Evolutionary conservation across 2,329 filamentous ascomycete genomes (phyloP).

Genomic region (Penicillium sp.): DNA sequence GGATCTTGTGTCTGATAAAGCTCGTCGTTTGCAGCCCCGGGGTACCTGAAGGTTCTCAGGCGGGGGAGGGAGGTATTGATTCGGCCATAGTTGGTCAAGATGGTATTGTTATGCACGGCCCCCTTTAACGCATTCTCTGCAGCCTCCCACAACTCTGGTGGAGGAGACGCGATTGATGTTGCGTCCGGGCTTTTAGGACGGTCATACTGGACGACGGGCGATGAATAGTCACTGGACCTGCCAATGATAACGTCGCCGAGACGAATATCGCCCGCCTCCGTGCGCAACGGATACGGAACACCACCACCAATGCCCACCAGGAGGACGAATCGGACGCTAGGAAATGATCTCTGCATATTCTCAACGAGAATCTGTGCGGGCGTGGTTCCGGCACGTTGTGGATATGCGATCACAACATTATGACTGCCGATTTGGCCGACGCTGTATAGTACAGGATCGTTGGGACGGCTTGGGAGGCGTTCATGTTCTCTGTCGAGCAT

Average conservation of each 20-base stretch:
- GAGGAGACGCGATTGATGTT: too few species aligned
- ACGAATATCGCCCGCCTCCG: not conserved
- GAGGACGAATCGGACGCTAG: not conserved
- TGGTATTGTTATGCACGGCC: too few species aligned
- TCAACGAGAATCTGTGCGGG: not conserved
- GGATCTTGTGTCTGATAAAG: too few species aligned
- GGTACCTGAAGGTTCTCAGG: too few species aligned
- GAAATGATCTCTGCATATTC: not conserved
- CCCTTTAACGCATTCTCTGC: too few species aligned
- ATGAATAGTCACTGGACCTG: not conserved
- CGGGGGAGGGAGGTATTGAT: too few species aligned
- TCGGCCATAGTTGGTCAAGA: too few species aligned
- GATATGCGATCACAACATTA: slow-evolving; percentile 2
- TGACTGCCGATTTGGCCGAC: not conserved
- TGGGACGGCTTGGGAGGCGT: not conserved
- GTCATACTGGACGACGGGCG: not conserved
- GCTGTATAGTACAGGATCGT: not conserved
- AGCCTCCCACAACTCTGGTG: too few species aligned
- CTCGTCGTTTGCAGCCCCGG: too few species aligned
- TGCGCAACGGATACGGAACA: not conserved
- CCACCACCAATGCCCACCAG: slow-evolving; percentile 1
- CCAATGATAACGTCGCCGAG: not conserved
- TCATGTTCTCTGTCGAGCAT: slow-evolving; percentile 8
- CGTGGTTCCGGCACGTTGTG: not conserved
- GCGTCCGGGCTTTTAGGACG: too few species aligned